Percentiles rank a stretch among this genome's conserved stretches.
These are phyloP conservation scores for Chaetomidium leptoderma DNA, from an alignment of 495 filamentous ascomycete species.

Conservation along the genomic window DNA sequence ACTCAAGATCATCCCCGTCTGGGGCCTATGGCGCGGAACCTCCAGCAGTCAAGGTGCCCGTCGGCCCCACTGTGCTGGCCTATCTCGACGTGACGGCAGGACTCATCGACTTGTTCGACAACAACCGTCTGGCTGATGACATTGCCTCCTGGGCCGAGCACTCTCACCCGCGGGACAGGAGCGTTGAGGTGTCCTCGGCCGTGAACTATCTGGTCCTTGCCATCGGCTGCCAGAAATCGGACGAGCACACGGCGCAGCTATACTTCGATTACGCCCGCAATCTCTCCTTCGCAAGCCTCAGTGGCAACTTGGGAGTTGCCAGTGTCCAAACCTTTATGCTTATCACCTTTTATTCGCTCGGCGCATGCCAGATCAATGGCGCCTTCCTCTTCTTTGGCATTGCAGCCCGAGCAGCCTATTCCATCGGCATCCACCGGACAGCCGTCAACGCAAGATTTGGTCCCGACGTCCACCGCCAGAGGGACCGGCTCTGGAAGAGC, in stretches of 20 bases:
- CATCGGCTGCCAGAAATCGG: constrained; percentile 55
- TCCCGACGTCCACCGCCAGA: constrained; percentile 40
- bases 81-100: constrained; percentile 40
- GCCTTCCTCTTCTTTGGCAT: constrained; percentile 58
- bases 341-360: constrained; percentile 58
- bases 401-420: constrained; percentile 55
- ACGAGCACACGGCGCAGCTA: constrained; percentile 45
- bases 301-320: constrained; percentile 52
- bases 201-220: constrained; percentile 58
- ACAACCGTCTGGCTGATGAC: constrained; percentile 25
- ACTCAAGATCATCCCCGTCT: constrained; percentile 11
- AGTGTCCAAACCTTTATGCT: constrained; percentile 57
- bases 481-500: constrained; percentile 60
- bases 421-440: constrained; percentile 58
- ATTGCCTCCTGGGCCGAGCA: constrained; percentile 31
- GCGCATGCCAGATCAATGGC: constrained; percentile 57
- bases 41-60: constrained; percentile 22
- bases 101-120: constrained; percentile 41
- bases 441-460: constrained; percentile 58
- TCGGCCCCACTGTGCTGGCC: constrained; percentile 26
- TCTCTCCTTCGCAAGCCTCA: constrained; percentile 52
- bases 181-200: constrained; percentile 45
- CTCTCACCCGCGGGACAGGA: background rate
- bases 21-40: constrained; percentile 11
- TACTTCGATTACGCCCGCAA: constrained; percentile 57